A percentile compares a stretch with the other conserved stretches of the same genome.
Evolutionary conservation across 495 filamentous ascomycete species (phyloP).

Genomic region (Hypoxylon subgilvum): DNA sequence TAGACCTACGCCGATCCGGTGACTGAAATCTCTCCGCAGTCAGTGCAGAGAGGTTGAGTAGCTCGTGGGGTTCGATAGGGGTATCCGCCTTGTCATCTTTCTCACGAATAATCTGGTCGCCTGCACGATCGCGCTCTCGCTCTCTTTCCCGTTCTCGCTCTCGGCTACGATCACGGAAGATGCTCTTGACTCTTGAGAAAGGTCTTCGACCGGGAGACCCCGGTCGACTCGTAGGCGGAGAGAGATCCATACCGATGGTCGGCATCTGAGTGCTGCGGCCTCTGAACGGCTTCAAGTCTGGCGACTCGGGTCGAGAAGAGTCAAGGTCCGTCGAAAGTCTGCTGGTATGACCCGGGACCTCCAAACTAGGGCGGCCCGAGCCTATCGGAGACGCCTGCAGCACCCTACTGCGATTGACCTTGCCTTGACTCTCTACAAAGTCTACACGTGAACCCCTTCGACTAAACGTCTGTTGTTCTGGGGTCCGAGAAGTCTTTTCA

Average conservation of each 20-base stretch:
- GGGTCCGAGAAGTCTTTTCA: slow-evolving; percentile 37
- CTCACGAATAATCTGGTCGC: slow-evolving; percentile 24
- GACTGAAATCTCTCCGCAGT: slow-evolving; percentile 38
- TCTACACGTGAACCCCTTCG: slow-evolving; percentile 45
- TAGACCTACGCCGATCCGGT: slow-evolving; percentile 42
- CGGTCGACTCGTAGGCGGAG: slow-evolving; percentile 48
- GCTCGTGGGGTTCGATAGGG: slow-evolving; percentile 29
- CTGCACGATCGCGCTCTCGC: slow-evolving; percentile 1
- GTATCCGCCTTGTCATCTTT: slow-evolving; percentile 34
- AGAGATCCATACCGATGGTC: slow-evolving; percentile 52
- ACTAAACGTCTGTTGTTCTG: slow-evolving; percentile 32
- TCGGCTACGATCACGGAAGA: slow-evolving; percentile 56
- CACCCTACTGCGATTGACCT: slow-evolving; percentile 20
- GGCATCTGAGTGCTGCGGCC: slow-evolving; percentile 43
- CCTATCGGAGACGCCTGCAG: slow-evolving; percentile 36
- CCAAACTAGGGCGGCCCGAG: slow-evolving; percentile 48
- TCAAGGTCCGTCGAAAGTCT: slow-evolving; percentile 51
- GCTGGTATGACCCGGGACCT: slow-evolving; percentile 43
- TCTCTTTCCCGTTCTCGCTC: slow-evolving; percentile 40
- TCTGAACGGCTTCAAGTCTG: slow-evolving; percentile 41
- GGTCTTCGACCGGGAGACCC: slow-evolving; percentile 54
- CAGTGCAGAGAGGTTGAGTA: slow-evolving; percentile 27
- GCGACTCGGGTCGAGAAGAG: slow-evolving; percentile 48
- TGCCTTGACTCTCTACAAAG: slow-evolving; percentile 41
- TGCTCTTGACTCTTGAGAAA: slow-evolving; percentile 52